A percentile compares a stretch with the other conserved stretches of the same genome.
Conservation (phyloP, 2,329 filamentous ascomycete species). For the Ceratocystis colombiana region DNA sequence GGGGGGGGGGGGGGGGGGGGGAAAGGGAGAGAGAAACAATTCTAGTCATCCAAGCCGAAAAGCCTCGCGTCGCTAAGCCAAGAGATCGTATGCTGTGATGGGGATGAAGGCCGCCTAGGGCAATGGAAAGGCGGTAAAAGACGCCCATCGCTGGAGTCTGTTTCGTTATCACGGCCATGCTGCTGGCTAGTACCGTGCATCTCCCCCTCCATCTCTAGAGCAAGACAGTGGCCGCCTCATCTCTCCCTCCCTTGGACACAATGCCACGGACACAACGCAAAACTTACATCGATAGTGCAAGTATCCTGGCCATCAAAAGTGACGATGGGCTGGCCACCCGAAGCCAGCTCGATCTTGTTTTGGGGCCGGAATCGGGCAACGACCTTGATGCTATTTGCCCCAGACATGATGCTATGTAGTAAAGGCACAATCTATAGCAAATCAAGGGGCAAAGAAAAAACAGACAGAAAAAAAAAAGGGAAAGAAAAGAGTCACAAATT, state of each 20-base stretch:
- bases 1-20: no score
- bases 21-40: background rate
- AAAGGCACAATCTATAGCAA: conserved; percentile 2
- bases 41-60: background rate
- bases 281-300: conserved; percentile 68
- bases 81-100: background rate
- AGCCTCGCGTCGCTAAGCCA: background rate
- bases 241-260: background rate
- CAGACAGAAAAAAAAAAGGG: conserved; percentile 12
- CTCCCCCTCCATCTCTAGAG: background rate
- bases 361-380: conserved; percentile 96
- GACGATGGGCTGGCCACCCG: conserved; percentile 86
- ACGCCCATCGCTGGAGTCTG: background rate
- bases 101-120: background rate
- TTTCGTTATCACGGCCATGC: background rate
- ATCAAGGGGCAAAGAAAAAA: background rate
- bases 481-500: conserved; percentile 11
- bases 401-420: conserved; percentile 41
- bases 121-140: conserved; percentile 9
- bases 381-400: conserved; percentile 63
- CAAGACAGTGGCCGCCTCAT: background rate
- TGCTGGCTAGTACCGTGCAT: background rate
- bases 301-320: conserved; percentile 81
- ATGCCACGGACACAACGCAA: background rate
- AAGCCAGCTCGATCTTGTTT: conserved; percentile 85